Evolutionary conservation across 1,284 basidiomycete genomes (phyloP).

Genomic region (Boletus mariae): DNA sequence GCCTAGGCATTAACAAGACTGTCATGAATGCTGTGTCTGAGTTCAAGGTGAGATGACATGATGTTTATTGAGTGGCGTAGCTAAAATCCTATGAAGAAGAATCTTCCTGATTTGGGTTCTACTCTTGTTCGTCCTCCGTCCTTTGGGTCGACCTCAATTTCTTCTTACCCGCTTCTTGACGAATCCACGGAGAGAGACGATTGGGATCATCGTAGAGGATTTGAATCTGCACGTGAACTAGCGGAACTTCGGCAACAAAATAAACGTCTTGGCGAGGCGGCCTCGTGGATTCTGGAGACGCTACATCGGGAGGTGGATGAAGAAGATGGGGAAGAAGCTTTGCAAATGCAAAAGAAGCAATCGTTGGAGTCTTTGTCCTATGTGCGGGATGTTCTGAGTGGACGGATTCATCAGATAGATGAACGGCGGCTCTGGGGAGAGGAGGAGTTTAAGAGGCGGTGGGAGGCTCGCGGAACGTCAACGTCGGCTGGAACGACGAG

Average conservation of each 20-base stretch:
- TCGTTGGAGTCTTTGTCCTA: slow-evolving; percentile 72
- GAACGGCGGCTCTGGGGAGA: slow-evolving; percentile 61
- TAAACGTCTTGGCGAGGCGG: slow-evolving; percentile 59
- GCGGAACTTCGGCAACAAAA: slow-evolving; percentile 50
- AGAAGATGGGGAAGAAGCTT: slow-evolving; percentile 36
- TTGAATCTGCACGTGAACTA: slow-evolving; percentile 65
- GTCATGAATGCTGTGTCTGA: slow-evolving; percentile 75
- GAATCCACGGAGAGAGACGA: slow-evolving; percentile 60
- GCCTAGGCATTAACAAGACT: slow-evolving; percentile 75
- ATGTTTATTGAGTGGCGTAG: neutral
- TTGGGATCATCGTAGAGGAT: slow-evolving; percentile 61
- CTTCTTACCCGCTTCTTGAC: slow-evolving; percentile 60
- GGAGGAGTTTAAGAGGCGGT: slow-evolving; percentile 40
- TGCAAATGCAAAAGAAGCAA: slow-evolving; percentile 51
- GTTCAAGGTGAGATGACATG: slow-evolving; percentile 48
- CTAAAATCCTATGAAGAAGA: slow-evolving; percentile 50
- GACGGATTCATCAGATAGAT: slow-evolving; percentile 51
- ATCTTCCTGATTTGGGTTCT: slow-evolving; percentile 76
- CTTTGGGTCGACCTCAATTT: slow-evolving; percentile 37
- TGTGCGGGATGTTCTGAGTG: slow-evolving; percentile 67
- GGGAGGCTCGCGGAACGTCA: slow-evolving; percentile 21
- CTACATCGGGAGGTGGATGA: slow-evolving; percentile 48
- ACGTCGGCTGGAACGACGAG: slow-evolving; percentile 2
- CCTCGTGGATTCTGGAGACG: slow-evolving; percentile 68
- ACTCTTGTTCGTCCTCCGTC: slow-evolving; percentile 58